Evolutionary conservation across 139 green algal genomes (phyloP).

Genomic region (Volvox reticuliferus): DNA sequence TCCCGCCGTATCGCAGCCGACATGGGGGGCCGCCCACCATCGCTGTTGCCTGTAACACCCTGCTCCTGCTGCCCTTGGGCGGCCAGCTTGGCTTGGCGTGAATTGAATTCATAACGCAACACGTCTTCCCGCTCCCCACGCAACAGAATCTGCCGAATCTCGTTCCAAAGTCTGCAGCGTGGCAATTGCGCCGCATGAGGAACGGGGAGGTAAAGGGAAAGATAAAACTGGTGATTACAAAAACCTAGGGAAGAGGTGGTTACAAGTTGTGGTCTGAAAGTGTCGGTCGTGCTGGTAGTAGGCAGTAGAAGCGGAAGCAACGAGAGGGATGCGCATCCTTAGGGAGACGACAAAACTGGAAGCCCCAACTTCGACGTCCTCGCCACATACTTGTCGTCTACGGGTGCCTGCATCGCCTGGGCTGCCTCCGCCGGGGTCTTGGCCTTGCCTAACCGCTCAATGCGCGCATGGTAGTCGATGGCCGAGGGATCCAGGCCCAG

Average conservation of each 20-base stretch:
- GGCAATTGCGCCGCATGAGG: neutral
- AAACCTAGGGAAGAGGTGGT: too few species aligned
- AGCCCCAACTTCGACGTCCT: neutral
- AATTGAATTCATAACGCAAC: neutral
- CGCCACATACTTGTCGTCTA: neutral
- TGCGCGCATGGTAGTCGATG: neutral
- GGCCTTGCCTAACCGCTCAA: neutral
- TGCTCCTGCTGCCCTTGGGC: neutral
- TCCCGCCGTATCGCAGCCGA: neutral
- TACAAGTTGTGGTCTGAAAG: too few species aligned
- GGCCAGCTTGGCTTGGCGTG: neutral
- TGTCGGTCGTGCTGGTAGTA: too few species aligned
- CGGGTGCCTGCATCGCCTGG: too few species aligned
- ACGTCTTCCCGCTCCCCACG: neutral
- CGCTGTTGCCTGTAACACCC: too few species aligned
- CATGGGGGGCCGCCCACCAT: constrained; percentile 13
- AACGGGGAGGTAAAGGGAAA: neutral
- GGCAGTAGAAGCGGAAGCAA: too few species aligned
- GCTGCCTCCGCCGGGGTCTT: neutral
- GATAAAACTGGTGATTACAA: too few species aligned
- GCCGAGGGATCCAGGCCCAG: constrained; percentile 10
- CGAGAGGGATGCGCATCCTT: neutral
- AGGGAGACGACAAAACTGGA: neutral
- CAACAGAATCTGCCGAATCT: neutral
- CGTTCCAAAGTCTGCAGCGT: neutral